phyloP scores from a whole-genome alignment of 768 basidiomycete genomes.

The Kwoniella sp. region DNA sequence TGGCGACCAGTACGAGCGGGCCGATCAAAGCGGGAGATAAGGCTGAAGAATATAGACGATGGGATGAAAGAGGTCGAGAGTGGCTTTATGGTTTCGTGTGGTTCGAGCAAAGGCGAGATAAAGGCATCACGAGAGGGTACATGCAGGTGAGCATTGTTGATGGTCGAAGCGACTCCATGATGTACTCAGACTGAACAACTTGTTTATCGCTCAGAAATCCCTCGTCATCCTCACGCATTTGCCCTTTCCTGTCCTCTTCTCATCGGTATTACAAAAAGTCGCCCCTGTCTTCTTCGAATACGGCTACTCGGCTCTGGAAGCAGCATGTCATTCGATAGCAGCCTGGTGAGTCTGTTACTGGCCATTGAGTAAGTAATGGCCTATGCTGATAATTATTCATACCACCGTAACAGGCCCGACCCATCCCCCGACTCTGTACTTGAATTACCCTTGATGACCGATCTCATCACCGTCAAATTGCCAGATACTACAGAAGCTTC shows the following conservation, averaged over 20 bases:
- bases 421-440: constrained; percentile 68
- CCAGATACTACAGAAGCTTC: constrained; percentile 72
- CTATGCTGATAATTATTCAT: constrained; percentile 54
- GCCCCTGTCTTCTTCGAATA: constrained; percentile 70
- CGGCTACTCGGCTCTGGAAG: constrained; percentile 78
- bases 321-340: constrained; percentile 81
- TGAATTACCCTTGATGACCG: constrained; percentile 82
- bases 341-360: constrained; percentile 66
- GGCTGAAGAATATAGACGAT: constrained; percentile 54
- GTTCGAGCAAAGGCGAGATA: constrained; percentile 55
- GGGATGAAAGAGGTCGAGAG: constrained; percentile 55
- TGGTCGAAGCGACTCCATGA: not conserved
- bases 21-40: constrained; percentile 22
- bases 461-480: constrained; percentile 71
- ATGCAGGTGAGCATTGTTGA: constrained; percentile 51
- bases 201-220: constrained; percentile 62
- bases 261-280: constrained; percentile 67
- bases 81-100: constrained; percentile 57
- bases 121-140: constrained; percentile 51
- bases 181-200: not conserved
- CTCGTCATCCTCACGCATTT: constrained; percentile 79
- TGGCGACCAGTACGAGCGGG: constrained; percentile 26
- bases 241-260: constrained; percentile 79
- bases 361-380: constrained; percentile 2
- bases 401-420: constrained; percentile 66